Evolutionary conservation across 1,284 basidiomycete species (phyloP).

Genomic region (Rhodotorula sp.): DNA sequence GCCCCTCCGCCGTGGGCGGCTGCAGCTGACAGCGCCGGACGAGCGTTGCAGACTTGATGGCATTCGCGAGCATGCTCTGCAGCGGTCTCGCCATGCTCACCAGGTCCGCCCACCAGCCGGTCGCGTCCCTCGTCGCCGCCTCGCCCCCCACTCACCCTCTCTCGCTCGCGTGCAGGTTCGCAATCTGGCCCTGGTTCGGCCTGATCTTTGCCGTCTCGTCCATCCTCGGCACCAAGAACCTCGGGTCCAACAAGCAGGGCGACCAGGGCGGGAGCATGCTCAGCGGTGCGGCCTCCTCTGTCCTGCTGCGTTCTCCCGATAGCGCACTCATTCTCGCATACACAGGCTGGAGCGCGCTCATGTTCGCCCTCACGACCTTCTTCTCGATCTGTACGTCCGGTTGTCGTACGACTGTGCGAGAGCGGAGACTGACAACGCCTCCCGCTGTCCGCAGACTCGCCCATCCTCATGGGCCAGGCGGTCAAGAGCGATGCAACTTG

Average conservation of each 20-base stretch:
- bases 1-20: not conserved
- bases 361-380: conserved; percentile 22
- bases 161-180: conserved; percentile 6
- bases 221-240: conserved; percentile 16
- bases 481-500: conserved; percentile 11
- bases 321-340: not conserved
- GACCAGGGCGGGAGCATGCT: conserved; percentile 17
- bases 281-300: conserved; percentile 5
- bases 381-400: conserved; percentile 19
- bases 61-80: conserved; percentile 16
- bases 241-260: not conserved
- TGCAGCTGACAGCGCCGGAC: not conserved
- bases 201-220: conserved; percentile 18
- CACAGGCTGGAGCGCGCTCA: conserved; percentile 17
- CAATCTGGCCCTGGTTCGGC: conserved; percentile 34
- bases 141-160: not conserved
- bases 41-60: conserved; percentile 9
- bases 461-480: conserved; percentile 18
- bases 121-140: not conserved
- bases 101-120: not conserved
- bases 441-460: conserved; percentile 5
- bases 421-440: not conserved
- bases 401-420: no score
- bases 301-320: not conserved
- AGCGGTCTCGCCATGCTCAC: conserved; percentile 30